These are phyloP conservation scores for Suillus luteus DNA, from an alignment of 768 basidiomycete genomes.

Conservation along the genomic window DNA sequence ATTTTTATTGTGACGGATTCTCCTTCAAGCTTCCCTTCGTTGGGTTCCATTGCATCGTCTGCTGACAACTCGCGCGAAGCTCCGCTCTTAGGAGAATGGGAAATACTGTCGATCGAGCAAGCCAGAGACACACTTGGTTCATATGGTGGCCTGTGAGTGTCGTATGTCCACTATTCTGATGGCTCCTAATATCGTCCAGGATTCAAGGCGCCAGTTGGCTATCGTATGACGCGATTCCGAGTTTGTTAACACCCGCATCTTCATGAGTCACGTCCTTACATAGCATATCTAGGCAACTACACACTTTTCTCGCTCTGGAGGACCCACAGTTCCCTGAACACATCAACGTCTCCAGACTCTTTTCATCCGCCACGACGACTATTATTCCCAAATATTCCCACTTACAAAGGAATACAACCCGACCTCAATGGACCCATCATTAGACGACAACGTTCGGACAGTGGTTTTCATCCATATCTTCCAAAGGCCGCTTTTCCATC, in stretches of 20 bases:
- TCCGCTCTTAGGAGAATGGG: constrained; percentile 57
- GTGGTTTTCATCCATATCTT: constrained; percentile 73
- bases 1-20: constrained; percentile 77
- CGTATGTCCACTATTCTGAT: constrained; percentile 16
- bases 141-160: constrained; percentile 53
- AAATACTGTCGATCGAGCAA: constrained; percentile 51
- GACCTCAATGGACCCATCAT: constrained; percentile 37
- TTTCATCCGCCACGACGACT: constrained; percentile 73
- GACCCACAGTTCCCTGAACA: constrained; percentile 66
- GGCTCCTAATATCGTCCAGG: constrained; percentile 34
- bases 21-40: constrained; percentile 57
- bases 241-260: constrained; percentile 36
- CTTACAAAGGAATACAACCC: constrained; percentile 48
- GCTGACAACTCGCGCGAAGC: constrained; percentile 37
- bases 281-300: constrained; percentile 50
- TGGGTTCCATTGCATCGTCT: constrained; percentile 51
- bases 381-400: constrained; percentile 68
- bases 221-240: constrained; percentile 51
- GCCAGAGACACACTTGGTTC: constrained; percentile 51
- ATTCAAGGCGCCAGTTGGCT: constrained; percentile 74
- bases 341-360: constrained; percentile 42
- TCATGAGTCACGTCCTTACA: constrained; percentile 11
- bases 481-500: constrained; percentile 74
- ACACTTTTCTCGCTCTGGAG: constrained; percentile 80
- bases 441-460: constrained; percentile 47